Conservation (phyloP, 192 early-diverging fungal species). For the Umbelopsis sp. region DNA sequence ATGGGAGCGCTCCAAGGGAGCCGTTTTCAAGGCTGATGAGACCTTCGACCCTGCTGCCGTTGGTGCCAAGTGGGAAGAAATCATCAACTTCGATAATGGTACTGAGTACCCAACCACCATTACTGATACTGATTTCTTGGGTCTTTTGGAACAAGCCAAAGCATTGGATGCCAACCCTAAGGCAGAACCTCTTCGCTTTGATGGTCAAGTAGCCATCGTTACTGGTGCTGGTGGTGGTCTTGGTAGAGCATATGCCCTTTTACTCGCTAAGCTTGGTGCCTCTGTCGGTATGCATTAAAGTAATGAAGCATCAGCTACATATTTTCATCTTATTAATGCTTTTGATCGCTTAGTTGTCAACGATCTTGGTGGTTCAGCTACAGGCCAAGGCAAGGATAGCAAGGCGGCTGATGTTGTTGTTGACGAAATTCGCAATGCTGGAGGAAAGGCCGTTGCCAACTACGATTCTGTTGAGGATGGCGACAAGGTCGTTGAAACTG, state of each 20-base stretch:
- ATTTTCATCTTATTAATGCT: not conserved
- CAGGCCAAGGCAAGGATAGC: conserved; percentile 45
- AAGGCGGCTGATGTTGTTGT: conserved; percentile 77
- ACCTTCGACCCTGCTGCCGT: conserved; percentile 86
- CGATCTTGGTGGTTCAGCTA: conserved; percentile 73
- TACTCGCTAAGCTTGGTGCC: conserved; percentile 83
- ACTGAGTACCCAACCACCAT: conserved; percentile 73
- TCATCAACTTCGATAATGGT: conserved; percentile 64
- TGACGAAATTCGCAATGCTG: conserved; percentile 73
- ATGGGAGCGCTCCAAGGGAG: conserved; percentile 88
- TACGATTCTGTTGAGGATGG: conserved; percentile 98
- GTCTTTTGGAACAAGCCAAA: conserved; percentile 78
- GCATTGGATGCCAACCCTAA: conserved; percentile 61
- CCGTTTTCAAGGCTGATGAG: conserved; percentile 88
- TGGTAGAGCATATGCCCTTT: conserved; percentile 84
- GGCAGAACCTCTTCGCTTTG: conserved; percentile 64
- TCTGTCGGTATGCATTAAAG: conserved; percentile 59
- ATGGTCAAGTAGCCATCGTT: conserved; percentile 82
- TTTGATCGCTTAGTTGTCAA: conserved; percentile 71
- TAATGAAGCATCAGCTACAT: not conserved
- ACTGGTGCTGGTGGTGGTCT: conserved; percentile 95
- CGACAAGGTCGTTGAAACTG: conserved; percentile 90
- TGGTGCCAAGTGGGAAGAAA: conserved; percentile 73
- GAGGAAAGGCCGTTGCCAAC: conserved; percentile 90
- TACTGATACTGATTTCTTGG: conserved; percentile 84